Base-by-base conservation (phyloP, 225 moss, liverwort and hornwort species). In the Polytrichum commune region DNA sequence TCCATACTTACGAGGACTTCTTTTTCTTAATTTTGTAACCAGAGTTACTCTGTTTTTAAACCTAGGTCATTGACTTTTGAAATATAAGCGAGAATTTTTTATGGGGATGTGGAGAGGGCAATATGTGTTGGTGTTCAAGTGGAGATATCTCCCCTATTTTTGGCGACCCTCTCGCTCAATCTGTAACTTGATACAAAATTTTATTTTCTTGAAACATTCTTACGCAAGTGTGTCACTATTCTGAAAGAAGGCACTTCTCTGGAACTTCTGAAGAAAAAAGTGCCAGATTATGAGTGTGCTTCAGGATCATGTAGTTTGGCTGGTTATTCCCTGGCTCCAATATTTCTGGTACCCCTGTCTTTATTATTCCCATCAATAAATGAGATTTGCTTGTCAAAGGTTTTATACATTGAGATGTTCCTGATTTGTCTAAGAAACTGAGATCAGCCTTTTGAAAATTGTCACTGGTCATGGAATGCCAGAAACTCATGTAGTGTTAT, bases 31-130 rank as follows among this genome's bases (percentile, higher is more conserved):
- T 58, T 24, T 58, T 58, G 20, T 20, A 23, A 63, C 26, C 26
- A 63, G 27, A 27, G 62, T 63, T 27, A 63, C 62, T 63, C 24
- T 63, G 25, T 4, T 23, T 27, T 27, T 26, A 28, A 63, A 27
- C 24, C 27, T 63, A 63, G 62, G 62, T 63, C 62, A 63, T 63
- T 63, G 62, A 63, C 62, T 63, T 46, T 63, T 27, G 27, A 27
- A 63, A 63, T 63, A 63, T 27, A 63, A 63, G 62, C 18, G 27
- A 63, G 62, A 27, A 63, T 16, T 63, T 60, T 63, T 63, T 63
- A 63, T 63, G 62, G 27, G 62, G 62, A 27, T 63, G 23, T 63
- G 62, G 62, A 63, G 62, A 18, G 62, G 22, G 62, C 24, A 58
- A 9, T 20, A 24, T 20, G 22, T 58, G 62, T 63, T 16, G 24